Base-by-base conservation (phyloP, 176 grass and related monocot genomes). In the Hyparrhenia diplandra region DNA sequence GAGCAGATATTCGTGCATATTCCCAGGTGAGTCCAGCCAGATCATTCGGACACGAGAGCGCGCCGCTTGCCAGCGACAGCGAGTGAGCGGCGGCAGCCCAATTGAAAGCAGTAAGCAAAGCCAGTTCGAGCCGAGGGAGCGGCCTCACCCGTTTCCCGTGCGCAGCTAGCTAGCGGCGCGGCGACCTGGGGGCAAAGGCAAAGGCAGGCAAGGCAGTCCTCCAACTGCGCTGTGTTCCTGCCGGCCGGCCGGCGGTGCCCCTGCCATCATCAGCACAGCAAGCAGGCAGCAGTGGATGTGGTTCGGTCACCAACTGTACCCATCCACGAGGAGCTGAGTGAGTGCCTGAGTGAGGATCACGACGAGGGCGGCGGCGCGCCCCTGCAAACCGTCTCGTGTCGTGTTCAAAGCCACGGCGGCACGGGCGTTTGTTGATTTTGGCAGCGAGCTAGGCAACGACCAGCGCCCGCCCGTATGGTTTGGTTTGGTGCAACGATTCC, bases 401-500 rank as follows among this genome's bases (percentile, higher is more conserved):
- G 62, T 21, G 69, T 51, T 75, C 81, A 75, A 80, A 74, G 43
- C 81, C 45, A 76, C n/a, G n/a, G n/a, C n/a, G n/a, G n/a, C n/a
- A n/a, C 83, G 24, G 16, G 71, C 83, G 58, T 41, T 52, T 4
- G 43, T 2, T 13, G 30, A 46, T 83, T 83, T 36, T 30, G 29
- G 81, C 61, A 14, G 37, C 62, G 25, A 11, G 7, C 6, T 8
- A 57, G 16, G 20, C 51, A 57, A n/a, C 52, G 21, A 24, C 30
- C 23, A 5, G 52, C 21, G 37, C 61, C 46, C 25, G 39, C 58
- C 25, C 24, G 60, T 39, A 35, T 30, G 71, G 71, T 82, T 78
- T 77, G 88, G 85, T 82, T 86, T 89, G 82, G 88, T 89, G 83
- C 78, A 89, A 80, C 86, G 67, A 59, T 78, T 83, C 73, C 80